Conservation (phyloP, 345 rosid species). For the Citrus sp. region DNA sequence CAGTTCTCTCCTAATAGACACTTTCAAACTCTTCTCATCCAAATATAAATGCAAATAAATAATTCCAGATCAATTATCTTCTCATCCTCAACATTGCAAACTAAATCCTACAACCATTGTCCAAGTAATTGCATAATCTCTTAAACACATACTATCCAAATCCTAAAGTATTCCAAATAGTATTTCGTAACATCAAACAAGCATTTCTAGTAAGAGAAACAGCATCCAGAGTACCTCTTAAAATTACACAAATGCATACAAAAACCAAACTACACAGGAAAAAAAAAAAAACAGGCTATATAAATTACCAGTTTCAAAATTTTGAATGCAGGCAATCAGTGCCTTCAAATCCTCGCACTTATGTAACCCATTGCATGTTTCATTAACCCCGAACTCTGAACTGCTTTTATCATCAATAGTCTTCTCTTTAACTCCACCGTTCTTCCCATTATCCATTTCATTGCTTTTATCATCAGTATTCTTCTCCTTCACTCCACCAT, state of each 20-base stretch:
- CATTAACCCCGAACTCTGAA: conserved; percentile 25
- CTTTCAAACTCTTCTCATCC: background rate
- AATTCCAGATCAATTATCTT: background rate
- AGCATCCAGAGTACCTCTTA: background rate
- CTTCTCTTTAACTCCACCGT: background rate
- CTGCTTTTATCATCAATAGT: conserved; percentile 24
- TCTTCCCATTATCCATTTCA: background rate
- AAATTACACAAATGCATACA: background rate
- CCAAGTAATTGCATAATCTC: background rate
- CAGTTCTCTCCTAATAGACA: background rate
- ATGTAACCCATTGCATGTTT: conserved; percentile 46
- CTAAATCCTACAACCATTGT: background rate
- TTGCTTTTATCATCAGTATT: conserved; percentile 12
- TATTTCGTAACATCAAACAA: no score
- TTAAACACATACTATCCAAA: background rate
- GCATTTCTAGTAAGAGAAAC: background rate
- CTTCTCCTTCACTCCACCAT: background rate
- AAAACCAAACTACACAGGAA: background rate
- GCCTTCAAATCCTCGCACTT: conserved; percentile 35
- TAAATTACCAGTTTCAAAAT: conserved; percentile 42
- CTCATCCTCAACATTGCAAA: background rate
- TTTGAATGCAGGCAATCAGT: conserved; percentile 56
- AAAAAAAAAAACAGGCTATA: background rate
- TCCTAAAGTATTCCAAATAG: background rate
- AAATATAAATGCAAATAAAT: background rate